Percentiles rank a stretch among this genome's conserved stretches.
Conservation (phyloP, 305 asterid species). For the Caryopteris hybrid region DNA sequence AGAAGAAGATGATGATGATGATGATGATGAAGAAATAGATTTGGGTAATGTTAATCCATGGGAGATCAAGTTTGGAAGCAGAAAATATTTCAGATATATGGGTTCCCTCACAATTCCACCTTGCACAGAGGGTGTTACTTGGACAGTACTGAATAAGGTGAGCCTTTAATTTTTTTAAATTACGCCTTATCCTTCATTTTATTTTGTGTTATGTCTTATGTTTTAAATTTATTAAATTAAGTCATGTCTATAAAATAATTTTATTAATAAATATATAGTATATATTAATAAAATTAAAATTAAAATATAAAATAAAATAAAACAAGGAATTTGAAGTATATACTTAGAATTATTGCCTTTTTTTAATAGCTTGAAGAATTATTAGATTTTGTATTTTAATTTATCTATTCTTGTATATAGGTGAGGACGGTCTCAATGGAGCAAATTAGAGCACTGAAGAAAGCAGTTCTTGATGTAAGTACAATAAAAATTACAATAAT, state of each 20-base stretch:
- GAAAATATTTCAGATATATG: conserved; percentile 50
- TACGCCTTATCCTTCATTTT: too few relatives aligned
- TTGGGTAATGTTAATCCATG: conserved; percentile 44
- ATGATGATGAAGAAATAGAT: conserved; percentile 23
- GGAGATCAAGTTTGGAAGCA: conserved; percentile 42
- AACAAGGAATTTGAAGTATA: too few relatives aligned
- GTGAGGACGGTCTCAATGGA: conserved; percentile 53
- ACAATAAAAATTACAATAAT: too few relatives aligned
- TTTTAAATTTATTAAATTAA: too few relatives aligned
- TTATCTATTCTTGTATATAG: conserved; percentile 21
- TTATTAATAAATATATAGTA: too few relatives aligned
- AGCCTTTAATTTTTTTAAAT: not conserved
- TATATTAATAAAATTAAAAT: too few relatives aligned
- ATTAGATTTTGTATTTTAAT: not conserved
- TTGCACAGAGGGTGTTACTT: conserved; percentile 62
- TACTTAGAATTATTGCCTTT: too few relatives aligned
- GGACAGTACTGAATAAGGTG: conserved; percentile 57
- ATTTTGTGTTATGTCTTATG: too few relatives aligned
- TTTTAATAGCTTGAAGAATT: not conserved
- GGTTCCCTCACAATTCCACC: conserved; percentile 85
- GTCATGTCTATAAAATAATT: too few relatives aligned
- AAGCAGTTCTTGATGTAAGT: conserved; percentile 60
- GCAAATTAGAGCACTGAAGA: conserved; percentile 39
- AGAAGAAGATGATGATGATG: too few relatives aligned
- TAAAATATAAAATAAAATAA: too few relatives aligned